These are phyloP conservation scores for Perkinsus olseni DNA, from an alignment of 169 alveolate species.

Conservation along the genomic window DNA sequence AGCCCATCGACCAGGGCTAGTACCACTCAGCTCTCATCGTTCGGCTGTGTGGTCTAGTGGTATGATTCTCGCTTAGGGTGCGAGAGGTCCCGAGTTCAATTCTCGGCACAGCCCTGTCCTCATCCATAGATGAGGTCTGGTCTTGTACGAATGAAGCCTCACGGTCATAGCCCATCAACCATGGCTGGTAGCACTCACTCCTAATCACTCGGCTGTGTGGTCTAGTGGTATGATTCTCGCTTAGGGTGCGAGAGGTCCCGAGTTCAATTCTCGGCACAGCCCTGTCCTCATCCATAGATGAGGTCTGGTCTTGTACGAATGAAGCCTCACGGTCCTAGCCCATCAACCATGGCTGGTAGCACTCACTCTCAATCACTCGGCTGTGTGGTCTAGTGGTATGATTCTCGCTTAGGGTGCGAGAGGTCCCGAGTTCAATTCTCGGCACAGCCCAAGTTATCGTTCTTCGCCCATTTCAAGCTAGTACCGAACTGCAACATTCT, in stretches of 20 bases:
- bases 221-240: conserved; percentile 98
- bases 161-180: too few relatives aligned
- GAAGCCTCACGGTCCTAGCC: too few relatives aligned
- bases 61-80: conserved; percentile 98
- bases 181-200: too few relatives aligned
- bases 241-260: conserved; percentile 99
- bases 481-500: too few relatives aligned
- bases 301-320: too few relatives aligned
- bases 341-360: too few relatives aligned
- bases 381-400: conserved; percentile 92
- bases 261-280: conserved; percentile 96
- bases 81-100: conserved; percentile 98
- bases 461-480: too few relatives aligned
- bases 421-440: conserved; percentile 98
- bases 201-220: conserved; percentile 66
- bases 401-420: conserved; percentile 98
- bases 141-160: too few relatives aligned
- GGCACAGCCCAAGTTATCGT: conserved; percentile 68
- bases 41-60: conserved; percentile 86
- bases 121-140: too few relatives aligned
- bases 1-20: too few relatives aligned
- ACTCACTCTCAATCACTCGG: not conserved
- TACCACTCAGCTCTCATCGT: too few relatives aligned
- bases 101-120: conserved; percentile 92
- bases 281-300: too few relatives aligned